Evolutionary conservation across 1,284 basidiomycete genomes (phyloP).

Genomic region (Sporisorium iseilematis-ciliati): DNA sequence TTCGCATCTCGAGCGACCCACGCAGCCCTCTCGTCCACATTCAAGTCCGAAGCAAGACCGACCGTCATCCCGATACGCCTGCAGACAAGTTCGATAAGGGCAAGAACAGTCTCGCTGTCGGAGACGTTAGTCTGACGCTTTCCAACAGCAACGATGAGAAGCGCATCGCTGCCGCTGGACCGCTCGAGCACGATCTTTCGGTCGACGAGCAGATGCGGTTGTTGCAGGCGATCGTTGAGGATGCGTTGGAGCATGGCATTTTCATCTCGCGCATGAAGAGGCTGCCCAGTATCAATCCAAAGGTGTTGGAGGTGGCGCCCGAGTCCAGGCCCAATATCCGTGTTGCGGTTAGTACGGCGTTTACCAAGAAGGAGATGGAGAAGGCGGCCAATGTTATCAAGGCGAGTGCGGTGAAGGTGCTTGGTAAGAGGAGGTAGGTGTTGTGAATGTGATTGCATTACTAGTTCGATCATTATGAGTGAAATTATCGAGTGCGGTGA

Average conservation of each 20-base stretch:
- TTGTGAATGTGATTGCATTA: conserved; percentile 1
- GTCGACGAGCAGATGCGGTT: conserved; percentile 57
- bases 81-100: conserved; percentile 51
- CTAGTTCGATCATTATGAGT: not conserved
- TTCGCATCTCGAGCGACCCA: conserved; percentile 84
- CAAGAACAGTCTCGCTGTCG: conserved; percentile 44
- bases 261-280: conserved; percentile 55
- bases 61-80: conserved; percentile 59
- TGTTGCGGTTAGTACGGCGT: conserved; percentile 81
- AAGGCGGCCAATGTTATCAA: conserved; percentile 84
- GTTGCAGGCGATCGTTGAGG: conserved; percentile 62
- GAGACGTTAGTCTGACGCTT: conserved; percentile 41
- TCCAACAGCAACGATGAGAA: conserved; percentile 38
- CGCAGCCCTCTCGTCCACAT: conserved; percentile 90
- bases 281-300: conserved; percentile 59
- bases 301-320: conserved; percentile 53
- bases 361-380: conserved; percentile 90
- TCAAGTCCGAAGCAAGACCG: conserved; percentile 73
- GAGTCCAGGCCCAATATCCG: conserved; percentile 81
- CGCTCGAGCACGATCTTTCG: conserved; percentile 52
- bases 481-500: not conserved
- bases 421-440: conserved; percentile 62
- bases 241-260: conserved; percentile 61
- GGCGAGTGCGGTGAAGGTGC: conserved; percentile 80
- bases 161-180: conserved; percentile 19